These are phyloP conservation scores for Lophiostoma macrostomum DNA, from an alignment of 495 filamentous ascomycete genomes.

Conservation along the genomic window DNA sequence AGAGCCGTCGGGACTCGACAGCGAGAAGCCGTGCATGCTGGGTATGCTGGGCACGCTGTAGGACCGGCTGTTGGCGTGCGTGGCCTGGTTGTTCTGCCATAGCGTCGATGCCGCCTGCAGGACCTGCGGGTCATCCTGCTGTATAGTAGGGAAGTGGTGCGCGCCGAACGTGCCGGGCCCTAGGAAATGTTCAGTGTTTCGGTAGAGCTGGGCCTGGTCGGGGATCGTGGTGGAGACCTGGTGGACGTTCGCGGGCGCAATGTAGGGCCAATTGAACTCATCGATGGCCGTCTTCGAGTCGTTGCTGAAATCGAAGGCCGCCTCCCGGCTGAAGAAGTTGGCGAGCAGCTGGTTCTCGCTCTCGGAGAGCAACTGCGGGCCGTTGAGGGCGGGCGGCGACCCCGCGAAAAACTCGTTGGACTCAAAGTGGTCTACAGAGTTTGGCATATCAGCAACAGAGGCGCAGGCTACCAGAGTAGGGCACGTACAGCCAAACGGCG, in stretches of 20 bases:
- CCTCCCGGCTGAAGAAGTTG: constrained; percentile 24
- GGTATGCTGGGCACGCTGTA: too few species aligned
- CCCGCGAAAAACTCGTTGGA: constrained; percentile 1
- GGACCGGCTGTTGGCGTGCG: constrained; percentile 5
- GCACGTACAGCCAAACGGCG: constrained; percentile 27
- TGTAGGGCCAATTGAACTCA: constrained; percentile 14
- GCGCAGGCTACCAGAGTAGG: background rate
- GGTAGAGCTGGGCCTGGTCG: constrained; percentile 22
- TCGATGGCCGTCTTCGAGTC: constrained; percentile 5
- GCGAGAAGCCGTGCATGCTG: constrained; percentile 6
- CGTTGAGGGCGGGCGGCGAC: background rate
- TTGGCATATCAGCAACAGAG: background rate
- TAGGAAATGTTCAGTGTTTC: constrained; percentile 15
- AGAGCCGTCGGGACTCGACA: background rate
- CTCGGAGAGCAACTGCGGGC: constrained; percentile 16
- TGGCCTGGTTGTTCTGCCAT: constrained; percentile 17
- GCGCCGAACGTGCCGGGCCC: background rate
- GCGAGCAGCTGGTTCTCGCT: constrained; percentile 16
- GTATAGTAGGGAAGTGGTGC: constrained; percentile 4
- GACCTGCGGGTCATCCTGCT: too few species aligned
- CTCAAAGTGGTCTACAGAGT: constrained; percentile 17
- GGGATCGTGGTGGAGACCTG: constrained; percentile 27
- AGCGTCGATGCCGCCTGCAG: constrained; percentile 21
- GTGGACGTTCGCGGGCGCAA: constrained; percentile 24
- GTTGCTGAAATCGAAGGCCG: background rate